These are phyloP conservation scores for Trypanosoma cruzi DNA, from an alignment of 208 protist species.

Conservation along the genomic window DNA sequence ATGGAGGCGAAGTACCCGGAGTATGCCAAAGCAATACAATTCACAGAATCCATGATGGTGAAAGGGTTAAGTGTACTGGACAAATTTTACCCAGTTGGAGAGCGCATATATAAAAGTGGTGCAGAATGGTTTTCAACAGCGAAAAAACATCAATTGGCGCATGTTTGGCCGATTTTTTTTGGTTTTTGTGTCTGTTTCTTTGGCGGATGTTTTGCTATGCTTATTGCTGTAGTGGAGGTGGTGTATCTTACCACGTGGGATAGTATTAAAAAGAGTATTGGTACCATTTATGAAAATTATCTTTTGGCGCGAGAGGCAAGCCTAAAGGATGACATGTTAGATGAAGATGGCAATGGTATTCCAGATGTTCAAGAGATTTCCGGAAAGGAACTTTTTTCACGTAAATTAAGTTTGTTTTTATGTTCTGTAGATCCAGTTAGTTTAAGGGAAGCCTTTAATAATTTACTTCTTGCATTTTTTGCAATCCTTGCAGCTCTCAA, in stretches of 20 bases:
- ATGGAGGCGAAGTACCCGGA: slow-evolving; percentile 54
- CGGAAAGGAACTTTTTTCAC: slow-evolving; percentile 49
- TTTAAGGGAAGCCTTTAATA: slow-evolving; percentile 40
- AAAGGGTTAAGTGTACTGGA: slow-evolving; percentile 30
- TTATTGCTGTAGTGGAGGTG: slow-evolving; percentile 74
- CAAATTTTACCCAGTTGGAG: slow-evolving; percentile 19
- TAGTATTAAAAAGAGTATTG: slow-evolving; percentile 39
- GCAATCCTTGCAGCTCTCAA: slow-evolving; percentile 69
- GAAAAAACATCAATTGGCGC: slow-evolving; percentile 32
- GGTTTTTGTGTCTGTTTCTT: slow-evolving; percentile 84
- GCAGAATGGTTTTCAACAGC: not conserved
- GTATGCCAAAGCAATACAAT: slow-evolving; percentile 31
- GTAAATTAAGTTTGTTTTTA: slow-evolving; percentile 57
- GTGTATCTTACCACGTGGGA: slow-evolving; percentile 75
- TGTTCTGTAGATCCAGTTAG: slow-evolving; percentile 60
- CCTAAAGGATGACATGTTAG: slow-evolving; percentile 53
- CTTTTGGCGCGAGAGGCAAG: slow-evolving; percentile 46
- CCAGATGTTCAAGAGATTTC: slow-evolving; percentile 50
- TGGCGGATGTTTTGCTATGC: slow-evolving; percentile 72
- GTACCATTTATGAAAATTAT: slow-evolving; percentile 70
- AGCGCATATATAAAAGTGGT: slow-evolving; percentile 20
- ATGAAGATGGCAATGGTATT: slow-evolving; percentile 52
- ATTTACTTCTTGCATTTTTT: slow-evolving; percentile 45
- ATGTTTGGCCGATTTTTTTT: slow-evolving; percentile 52
- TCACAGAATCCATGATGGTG: slow-evolving; percentile 27